Conservation (phyloP, 345 rosid species). For the Jatropha curcas region DNA sequence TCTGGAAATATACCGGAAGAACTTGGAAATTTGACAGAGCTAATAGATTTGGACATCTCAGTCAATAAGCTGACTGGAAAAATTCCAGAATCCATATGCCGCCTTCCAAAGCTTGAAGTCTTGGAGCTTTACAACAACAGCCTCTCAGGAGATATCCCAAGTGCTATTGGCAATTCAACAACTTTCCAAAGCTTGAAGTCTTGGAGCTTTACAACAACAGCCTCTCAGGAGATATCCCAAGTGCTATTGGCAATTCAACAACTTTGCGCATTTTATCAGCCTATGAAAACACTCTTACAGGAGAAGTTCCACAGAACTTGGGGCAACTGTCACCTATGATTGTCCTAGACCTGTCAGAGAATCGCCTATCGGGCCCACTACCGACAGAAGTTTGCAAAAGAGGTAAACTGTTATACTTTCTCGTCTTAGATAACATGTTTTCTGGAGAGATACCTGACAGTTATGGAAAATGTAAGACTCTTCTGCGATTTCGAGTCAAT, state of each 20-base stretch:
- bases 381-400: slow-evolving; percentile 75
- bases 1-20: slow-evolving; percentile 75
- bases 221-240: slow-evolving; percentile 76
- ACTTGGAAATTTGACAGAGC: slow-evolving; percentile 82
- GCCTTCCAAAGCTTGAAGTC: slow-evolving; percentile 67
- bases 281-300: slow-evolving; percentile 68
- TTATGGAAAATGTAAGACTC: slow-evolving; percentile 62
- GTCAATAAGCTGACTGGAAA: slow-evolving; percentile 67
- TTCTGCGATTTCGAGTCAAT: slow-evolving; percentile 74
- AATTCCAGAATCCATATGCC: slow-evolving; percentile 73
- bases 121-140: slow-evolving; percentile 92
- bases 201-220: slow-evolving; percentile 92
- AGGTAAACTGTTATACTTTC: slow-evolving; percentile 73
- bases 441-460: slow-evolving; percentile 60
- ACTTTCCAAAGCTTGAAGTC: slow-evolving; percentile 55
- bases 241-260: slow-evolving; percentile 55
- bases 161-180: slow-evolving; percentile 55
- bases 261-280: slow-evolving; percentile 60
- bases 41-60: slow-evolving; percentile 78
- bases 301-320: slow-evolving; percentile 64
- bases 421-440: slow-evolving; percentile 64
- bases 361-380: slow-evolving; percentile 66
- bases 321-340: slow-evolving; percentile 56
- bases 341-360: slow-evolving; percentile 78
- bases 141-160: slow-evolving; percentile 76